A percentile compares a stretch with the other conserved stretches of the same genome.
These are phyloP conservation scores for Puccinia sorghi DNA, from an alignment of 1,284 basidiomycete species.

Conservation along the genomic window DNA sequence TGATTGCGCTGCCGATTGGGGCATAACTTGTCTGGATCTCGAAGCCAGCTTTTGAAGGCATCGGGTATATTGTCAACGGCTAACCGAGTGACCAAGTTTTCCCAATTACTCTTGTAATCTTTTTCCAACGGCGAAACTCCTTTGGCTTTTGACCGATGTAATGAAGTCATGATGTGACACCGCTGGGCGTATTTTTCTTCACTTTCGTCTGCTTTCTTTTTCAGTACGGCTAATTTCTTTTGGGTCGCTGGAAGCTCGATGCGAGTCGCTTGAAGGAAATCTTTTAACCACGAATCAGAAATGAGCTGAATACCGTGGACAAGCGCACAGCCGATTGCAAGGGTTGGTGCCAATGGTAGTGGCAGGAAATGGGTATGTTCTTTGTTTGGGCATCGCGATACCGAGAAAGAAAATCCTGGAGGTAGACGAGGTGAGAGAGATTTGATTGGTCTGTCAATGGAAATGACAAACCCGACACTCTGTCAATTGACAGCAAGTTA, in stretches of 20 bases:
- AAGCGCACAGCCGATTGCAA: constrained; percentile 29
- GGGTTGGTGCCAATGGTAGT: constrained; percentile 13
- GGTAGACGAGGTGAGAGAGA: too few relatives aligned
- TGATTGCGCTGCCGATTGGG: constrained; percentile 18
- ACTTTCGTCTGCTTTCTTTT: neutral
- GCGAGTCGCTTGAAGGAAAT: neutral
- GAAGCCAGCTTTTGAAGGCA: constrained; percentile 9
- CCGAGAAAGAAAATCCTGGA: constrained; percentile 23
- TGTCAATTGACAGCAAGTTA: neutral
- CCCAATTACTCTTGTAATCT: constrained; percentile 18
- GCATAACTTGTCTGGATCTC: constrained; percentile 3
- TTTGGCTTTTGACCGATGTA: neutral
- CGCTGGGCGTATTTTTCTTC: constrained; percentile 10
- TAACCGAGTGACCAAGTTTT: neutral
- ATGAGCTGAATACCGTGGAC: constrained; percentile 31
- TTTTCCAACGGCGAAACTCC: constrained; percentile 24
- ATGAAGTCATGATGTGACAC: neutral
- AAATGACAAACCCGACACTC: neutral
- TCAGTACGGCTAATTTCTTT: neutral
- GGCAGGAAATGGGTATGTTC: constrained; percentile 34
- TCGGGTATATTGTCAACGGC: neutral
- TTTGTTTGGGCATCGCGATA: constrained; percentile 11
- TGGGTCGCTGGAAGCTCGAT: neutral
- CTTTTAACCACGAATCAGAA: constrained; percentile 22
- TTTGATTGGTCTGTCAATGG: neutral